These are phyloP conservation scores for Fusarium sp. DNA, from an alignment of 2,329 filamentous ascomycete genomes.

Conservation along the genomic window DNA sequence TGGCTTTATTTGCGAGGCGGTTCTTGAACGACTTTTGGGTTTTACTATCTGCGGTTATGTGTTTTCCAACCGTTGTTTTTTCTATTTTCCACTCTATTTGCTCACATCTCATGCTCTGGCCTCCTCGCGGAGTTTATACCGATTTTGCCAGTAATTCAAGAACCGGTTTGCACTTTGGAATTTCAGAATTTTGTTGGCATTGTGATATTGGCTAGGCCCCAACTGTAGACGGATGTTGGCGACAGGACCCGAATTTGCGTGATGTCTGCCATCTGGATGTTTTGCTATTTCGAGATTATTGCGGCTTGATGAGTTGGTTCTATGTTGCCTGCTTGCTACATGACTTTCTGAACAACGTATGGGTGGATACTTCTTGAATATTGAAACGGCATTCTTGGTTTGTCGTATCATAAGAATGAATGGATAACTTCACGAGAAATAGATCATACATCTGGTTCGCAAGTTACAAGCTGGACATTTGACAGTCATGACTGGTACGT, in stretches of 20 bases:
- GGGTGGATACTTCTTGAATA: background rate
- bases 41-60: slow-evolving; percentile 43
- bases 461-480: background rate
- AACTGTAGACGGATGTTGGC: background rate
- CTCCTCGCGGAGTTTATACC: slow-evolving; percentile 51
- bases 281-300: background rate
- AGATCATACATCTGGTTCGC: background rate
- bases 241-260: background rate
- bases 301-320: background rate
- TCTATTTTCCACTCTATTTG: slow-evolving; percentile 41
- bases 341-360: background rate
- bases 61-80: slow-evolving; percentile 40
- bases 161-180: slow-evolving; percentile 42
- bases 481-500: background rate
- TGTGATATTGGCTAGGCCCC: background rate
- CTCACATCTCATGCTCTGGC: slow-evolving; percentile 42
- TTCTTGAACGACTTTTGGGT: slow-evolving; percentile 52
- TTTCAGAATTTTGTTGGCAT: slow-evolving; percentile 20
- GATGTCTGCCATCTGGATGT: background rate
- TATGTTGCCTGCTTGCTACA: background rate
- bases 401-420: background rate
- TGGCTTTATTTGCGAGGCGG: slow-evolving; percentile 49
- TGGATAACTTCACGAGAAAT: background rate
- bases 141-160: slow-evolving; percentile 51
- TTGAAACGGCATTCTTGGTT: background rate